Percentiles rank a stretch among this genome's conserved stretches.
Conservation (phyloP, 306 rosid genomes). For the Abrus pulchellus region DNA sequence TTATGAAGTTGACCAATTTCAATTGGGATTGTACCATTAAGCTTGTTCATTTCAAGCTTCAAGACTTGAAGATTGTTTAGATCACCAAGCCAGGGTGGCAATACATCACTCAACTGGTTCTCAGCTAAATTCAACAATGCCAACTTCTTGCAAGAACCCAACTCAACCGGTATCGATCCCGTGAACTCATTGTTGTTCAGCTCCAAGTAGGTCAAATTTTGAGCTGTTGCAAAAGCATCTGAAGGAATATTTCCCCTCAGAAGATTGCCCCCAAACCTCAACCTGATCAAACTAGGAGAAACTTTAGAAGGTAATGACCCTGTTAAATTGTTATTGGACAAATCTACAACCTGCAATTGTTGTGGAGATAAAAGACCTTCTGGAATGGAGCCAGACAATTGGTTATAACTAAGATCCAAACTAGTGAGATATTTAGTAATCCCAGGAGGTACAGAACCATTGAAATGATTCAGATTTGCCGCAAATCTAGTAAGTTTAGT, state of each 20-base stretch:
- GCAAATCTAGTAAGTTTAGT: constrained; percentile 69
- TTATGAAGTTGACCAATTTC: constrained; percentile 43
- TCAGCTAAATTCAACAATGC: constrained; percentile 75
- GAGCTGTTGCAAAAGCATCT: not conserved
- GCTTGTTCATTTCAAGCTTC: constrained; percentile 66
- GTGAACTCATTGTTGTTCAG: constrained; percentile 61
- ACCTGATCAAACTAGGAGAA: constrained; percentile 61
- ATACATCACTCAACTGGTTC: constrained; percentile 57
- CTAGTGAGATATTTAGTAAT: constrained; percentile 56
- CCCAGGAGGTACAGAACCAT: constrained; percentile 61
- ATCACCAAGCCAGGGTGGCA: constrained; percentile 64
- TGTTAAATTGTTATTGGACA: constrained; percentile 57
- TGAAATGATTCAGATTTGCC: constrained; percentile 63
- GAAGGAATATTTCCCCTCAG: constrained; percentile 61
- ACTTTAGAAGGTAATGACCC: constrained; percentile 63
- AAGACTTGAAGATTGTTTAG: constrained; percentile 70
- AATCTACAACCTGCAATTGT: constrained; percentile 62
- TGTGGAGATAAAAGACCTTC: constrained; percentile 57
- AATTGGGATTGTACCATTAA: constrained; percentile 68
- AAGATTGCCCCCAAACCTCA: constrained; percentile 74
- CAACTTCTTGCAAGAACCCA: constrained; percentile 61
- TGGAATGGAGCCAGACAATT: constrained; percentile 59
- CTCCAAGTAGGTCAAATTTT: constrained; percentile 67
- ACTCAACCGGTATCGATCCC: constrained; percentile 60
- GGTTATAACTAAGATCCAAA: constrained; percentile 79